Base-by-base conservation (phyloP, 164 flowering plant genomes). In the Vitis riparia region DNA sequence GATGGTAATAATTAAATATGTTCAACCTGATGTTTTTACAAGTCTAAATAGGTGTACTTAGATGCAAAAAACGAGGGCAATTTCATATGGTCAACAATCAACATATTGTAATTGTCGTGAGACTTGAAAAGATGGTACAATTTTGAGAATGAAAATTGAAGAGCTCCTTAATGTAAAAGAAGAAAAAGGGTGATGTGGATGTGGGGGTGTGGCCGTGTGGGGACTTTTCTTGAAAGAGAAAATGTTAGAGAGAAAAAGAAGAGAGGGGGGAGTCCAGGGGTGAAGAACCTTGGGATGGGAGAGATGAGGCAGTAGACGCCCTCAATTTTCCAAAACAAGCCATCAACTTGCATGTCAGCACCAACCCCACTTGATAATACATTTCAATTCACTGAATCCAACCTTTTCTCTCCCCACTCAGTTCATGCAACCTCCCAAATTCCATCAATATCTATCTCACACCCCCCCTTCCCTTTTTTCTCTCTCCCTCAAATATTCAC, bases 351-450 rank as follows among this genome's bases (percentile, higher is more conserved):
- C 60, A 55, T 71, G 68, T 63, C 82, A 75, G 70, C 76, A 62
- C 64, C 29, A 44, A 32, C 77, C 78, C 75, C 76, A 58, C 73
- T 78, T 71, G 73, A 30, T 48, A 56, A 53, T 30, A 8, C 50
- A 13, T 44, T 47, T 9, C 37, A 71, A 77, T 84, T 67, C 88
- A 82, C 72, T 82, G 88, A 69, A 85, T 80, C 86, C 69, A 64
- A 23, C 85, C 78, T n/a, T 6, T 13, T 48, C 51, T 32, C 62
- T 53, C 65, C 68, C 72, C 72, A 74, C 60, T 53, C 62, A 62
- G 59, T 52, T 65, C 50, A 32, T 62, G 63, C 2, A 68, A 29
- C 47, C 50, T 50, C 32, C 57, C 67, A 59, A 61, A 59, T 53
- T 9, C 70, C 67, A 53, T 55, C 67, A 51, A 59, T 51, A 29